phyloP scores from a whole-genome alignment of 306 rosid species.

The Potentilla sterilis region DNA sequence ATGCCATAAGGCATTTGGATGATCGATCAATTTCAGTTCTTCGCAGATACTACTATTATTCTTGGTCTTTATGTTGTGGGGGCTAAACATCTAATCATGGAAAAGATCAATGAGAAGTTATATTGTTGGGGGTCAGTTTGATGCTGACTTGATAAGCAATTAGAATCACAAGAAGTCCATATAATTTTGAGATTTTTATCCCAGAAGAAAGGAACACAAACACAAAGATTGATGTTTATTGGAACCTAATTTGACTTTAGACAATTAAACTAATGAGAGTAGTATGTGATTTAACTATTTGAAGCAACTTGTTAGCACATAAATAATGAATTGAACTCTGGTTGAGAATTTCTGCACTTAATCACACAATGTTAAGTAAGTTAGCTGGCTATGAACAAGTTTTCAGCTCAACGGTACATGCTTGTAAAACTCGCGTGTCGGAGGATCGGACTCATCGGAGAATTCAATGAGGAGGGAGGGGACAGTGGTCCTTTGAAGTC shows the following conservation, averaged over 20 bases:
- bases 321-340: too few relatives aligned
- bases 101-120: neutral
- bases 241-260: neutral
- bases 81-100: neutral
- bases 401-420: too few relatives aligned
- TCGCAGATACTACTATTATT: constrained; percentile 16
- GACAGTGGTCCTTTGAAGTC: neutral
- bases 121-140: constrained; percentile 13
- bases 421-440: neutral
- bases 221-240: constrained; percentile 5
- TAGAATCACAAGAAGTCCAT: neutral
- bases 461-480: neutral
- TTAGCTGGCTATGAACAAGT: too few relatives aligned
- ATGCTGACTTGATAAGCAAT: neutral
- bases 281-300: too few relatives aligned
- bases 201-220: constrained; percentile 13
- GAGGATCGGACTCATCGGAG: neutral
- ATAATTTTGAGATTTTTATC: neutral
- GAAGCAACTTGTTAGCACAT: too few relatives aligned
- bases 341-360: too few relatives aligned
- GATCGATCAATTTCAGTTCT: neutral
- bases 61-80: neutral
- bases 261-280: too few relatives aligned
- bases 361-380: too few relatives aligned
- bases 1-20: neutral